Evolutionary conservation across 139 green algal genomes (phyloP).

Genomic region (Tetraselmis chui): DNA sequence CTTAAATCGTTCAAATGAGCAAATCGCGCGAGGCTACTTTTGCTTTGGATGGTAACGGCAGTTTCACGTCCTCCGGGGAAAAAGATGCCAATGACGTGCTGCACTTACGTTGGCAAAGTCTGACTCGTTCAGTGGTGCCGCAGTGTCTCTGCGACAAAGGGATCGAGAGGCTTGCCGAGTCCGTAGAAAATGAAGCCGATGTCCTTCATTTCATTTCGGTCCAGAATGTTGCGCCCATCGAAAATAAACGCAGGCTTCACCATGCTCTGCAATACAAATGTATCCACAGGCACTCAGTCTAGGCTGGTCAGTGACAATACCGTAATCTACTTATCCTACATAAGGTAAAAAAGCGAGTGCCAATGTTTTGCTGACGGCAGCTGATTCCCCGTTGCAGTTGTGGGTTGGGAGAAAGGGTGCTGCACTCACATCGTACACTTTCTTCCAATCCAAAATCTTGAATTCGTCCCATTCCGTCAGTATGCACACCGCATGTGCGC

Average conservation of each 20-base stretch:
- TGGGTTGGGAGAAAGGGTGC: not conserved
- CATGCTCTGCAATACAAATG: constrained; percentile 65
- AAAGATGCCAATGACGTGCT: too few relatives aligned
- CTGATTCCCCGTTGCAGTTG: too few relatives aligned
- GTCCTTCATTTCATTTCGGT: constrained; percentile 79
- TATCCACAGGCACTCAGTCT: too few relatives aligned
- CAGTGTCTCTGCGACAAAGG: constrained; percentile 44
- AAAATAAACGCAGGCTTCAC: constrained; percentile 98
- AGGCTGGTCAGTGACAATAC: too few relatives aligned
- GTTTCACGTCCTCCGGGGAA: too few relatives aligned
- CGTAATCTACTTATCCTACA: too few relatives aligned
- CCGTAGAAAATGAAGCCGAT: constrained; percentile 98
- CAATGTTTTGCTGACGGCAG: too few relatives aligned
- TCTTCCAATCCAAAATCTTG: constrained; percentile 71
- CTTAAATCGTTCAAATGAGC: too few relatives aligned
- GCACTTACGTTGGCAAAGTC: too few relatives aligned
- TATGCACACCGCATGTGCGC: constrained; percentile 79
- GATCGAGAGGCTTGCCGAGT: constrained; percentile 96
- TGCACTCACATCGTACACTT: constrained; percentile 50
- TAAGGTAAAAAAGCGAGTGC: too few relatives aligned
- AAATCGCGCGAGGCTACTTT: too few relatives aligned
- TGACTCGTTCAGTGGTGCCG: not conserved
- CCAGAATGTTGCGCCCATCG: constrained; percentile 94
- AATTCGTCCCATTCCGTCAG: constrained; percentile 99
- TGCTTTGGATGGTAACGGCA: too few relatives aligned